Evolutionary conservation across 2,329 filamentous ascomycete genomes (phyloP), one percentile per base, ranked within the genome.

Genomic region (Sphaerulina populicola): DNA sequence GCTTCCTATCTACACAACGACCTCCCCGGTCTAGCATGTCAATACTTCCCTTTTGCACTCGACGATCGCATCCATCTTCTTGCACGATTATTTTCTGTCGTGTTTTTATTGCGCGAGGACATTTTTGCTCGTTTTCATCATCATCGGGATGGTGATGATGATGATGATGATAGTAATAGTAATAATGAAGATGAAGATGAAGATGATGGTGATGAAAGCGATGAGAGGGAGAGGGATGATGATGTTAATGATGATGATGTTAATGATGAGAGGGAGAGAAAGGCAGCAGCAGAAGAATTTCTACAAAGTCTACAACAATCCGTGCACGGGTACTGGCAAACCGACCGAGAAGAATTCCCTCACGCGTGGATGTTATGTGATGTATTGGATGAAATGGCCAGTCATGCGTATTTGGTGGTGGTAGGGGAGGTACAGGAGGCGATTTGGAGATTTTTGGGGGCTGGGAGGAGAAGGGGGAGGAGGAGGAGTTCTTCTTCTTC

Each of bases 31-130:
- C 21, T 52, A 9, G 52, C 52, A 15, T 49, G 49, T 35, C 49
- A 46, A 29, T 40, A 33, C 10, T 55, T 52, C 41, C 48, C 52
- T 2, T 55, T 46, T n/a, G 52, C 52, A 5, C 48, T 55, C 14
- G 52, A 52, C 21, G 52, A 55, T 10, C 44, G 52, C 4, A 55
- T 55, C 39, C 44, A 49, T 15, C 37, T 55, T 21, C 46, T 52
- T 35, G 52, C 52, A 4, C 36, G 49, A 7, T 44, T 55, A 6
- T 52, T 55, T 40, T 52, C 52, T 6, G 36, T 55, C 27, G 35
- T 49, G 12, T 55, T 42, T 40, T 11, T 52, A n/a, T 49, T 55
- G 6, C 44, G 41, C 47, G 49, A 48, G 38, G 21, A 3, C 3
- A 23, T 23, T n/a, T n/a, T n/a, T n/a, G n/a, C n/a, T n/a, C n/a